Evolutionary conservation across 2,329 filamentous ascomycete species (phyloP).

Genomic region (Apiospora arundinis): DNA sequence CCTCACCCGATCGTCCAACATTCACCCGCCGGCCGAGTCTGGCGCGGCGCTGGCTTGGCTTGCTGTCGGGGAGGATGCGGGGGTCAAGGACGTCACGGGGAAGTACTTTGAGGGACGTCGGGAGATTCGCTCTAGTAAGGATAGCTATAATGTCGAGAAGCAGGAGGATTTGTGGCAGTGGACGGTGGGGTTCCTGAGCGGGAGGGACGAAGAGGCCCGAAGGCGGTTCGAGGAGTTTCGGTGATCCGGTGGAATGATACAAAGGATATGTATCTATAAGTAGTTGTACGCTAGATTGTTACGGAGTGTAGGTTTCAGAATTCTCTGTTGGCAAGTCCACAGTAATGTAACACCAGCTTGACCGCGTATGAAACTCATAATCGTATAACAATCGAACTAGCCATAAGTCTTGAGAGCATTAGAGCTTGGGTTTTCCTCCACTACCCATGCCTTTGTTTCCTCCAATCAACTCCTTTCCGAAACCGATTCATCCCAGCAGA

Average conservation of each 20-base stretch:
- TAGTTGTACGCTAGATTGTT: too few relatives aligned
- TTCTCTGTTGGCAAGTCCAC: too few relatives aligned
- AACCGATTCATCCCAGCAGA: too few relatives aligned
- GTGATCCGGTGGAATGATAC: neutral
- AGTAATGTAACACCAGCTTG: too few relatives aligned
- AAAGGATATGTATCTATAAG: too few relatives aligned
- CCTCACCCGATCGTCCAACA: slow-evolving; percentile 39
- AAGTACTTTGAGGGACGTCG: slow-evolving; percentile 52
- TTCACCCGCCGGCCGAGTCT: slow-evolving; percentile 47
- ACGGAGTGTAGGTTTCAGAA: too few relatives aligned
- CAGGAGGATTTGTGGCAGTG: slow-evolving; percentile 58
- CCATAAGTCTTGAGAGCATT: too few relatives aligned
- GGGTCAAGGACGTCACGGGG: slow-evolving; percentile 41
- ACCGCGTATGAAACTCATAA: too few relatives aligned
- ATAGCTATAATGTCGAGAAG: slow-evolving; percentile 50
- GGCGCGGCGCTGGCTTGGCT: slow-evolving; percentile 48
- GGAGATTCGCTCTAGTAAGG: slow-evolving; percentile 47
- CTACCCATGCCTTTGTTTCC: too few relatives aligned
- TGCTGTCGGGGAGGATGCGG: slow-evolving; percentile 40
- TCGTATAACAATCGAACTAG: too few relatives aligned
- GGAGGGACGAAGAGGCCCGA: neutral
- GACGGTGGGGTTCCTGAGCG: slow-evolving; percentile 40
- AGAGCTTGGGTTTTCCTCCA: too few relatives aligned
- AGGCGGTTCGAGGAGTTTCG: neutral
- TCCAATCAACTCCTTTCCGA: too few relatives aligned